phyloP scores from a whole-genome alignment of 176 grass and related monocot genomes.

The Bothriochloa decipiens region DNA sequence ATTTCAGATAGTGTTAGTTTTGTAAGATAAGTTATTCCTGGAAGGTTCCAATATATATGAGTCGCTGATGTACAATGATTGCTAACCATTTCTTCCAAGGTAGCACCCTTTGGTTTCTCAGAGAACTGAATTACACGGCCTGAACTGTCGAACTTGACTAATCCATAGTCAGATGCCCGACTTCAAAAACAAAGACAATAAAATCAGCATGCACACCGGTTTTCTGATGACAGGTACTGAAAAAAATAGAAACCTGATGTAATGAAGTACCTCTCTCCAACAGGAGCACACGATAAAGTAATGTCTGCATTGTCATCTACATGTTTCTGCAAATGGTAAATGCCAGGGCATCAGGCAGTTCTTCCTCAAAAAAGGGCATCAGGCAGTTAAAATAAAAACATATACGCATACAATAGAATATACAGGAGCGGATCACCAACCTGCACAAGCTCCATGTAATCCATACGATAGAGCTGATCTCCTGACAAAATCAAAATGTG shows the following conservation, averaged over 20 bases:
- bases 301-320: conserved; percentile 75
- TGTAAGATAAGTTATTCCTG: not conserved
- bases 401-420: conserved; percentile 51
- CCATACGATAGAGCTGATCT: conserved; percentile 81
- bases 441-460: conserved; percentile 80
- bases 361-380: no score
- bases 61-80: conserved; percentile 5
- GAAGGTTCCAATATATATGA: not conserved
- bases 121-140: conserved; percentile 72
- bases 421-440: conserved; percentile 11
- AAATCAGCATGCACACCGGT: conserved; percentile 1
- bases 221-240: not conserved
- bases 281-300: conserved; percentile 63
- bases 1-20: conserved; percentile 19
- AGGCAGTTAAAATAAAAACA: conserved; percentile 6
- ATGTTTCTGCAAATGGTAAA: conserved; percentile 60
- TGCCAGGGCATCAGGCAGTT: not conserved
- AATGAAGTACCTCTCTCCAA: conserved; percentile 54
- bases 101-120: conserved; percentile 68
- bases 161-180: conserved; percentile 77
- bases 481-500: conserved; percentile 74
- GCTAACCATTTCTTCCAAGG: conserved; percentile 76
- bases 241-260: not conserved
- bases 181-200: conserved; percentile 29
- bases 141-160: conserved; percentile 69